phyloP scores from a whole-genome alignment of 2,329 filamentous ascomycete species.

The Lasiodiplodia sp. region DNA sequence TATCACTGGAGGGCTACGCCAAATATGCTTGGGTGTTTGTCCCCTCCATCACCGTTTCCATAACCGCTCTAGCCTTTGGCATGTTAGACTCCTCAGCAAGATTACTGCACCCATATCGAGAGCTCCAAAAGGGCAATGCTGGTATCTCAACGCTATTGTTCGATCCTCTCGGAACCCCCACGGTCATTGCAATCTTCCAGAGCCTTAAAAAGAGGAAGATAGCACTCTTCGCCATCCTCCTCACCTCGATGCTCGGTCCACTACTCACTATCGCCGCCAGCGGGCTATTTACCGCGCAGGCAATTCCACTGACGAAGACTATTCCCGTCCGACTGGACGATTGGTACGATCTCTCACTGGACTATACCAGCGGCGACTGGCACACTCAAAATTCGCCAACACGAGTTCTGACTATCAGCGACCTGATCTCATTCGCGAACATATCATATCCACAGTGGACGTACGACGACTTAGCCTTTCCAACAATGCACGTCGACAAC shows the following conservation, averaged over 20 bases:
- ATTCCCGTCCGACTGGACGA: background rate
- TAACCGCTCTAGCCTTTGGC: background rate
- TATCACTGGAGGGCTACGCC: background rate
- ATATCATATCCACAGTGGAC: slow-evolving; percentile 9
- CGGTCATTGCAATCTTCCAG: background rate
- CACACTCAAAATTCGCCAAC: background rate
- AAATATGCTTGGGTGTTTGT: slow-evolving; percentile 4
- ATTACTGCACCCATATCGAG: background rate
- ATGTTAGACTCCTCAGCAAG: slow-evolving; percentile 1
- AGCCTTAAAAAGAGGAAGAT: background rate
- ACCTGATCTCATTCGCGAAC: slow-evolving; percentile 17
- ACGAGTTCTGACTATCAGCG: background rate
- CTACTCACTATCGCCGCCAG: background rate
- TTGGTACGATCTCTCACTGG: background rate
- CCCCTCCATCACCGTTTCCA: background rate
- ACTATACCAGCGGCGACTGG: background rate
- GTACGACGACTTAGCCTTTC: slow-evolving; percentile 13
- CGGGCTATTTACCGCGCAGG: background rate
- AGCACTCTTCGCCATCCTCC: background rate
- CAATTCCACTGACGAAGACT: background rate
- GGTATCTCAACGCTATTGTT: background rate
- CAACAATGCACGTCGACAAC: background rate
- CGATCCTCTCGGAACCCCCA: slow-evolving; percentile 1
- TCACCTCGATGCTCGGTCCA: background rate
- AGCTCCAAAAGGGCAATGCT: background rate